A percentile compares a stretch with the other conserved stretches of the same genome.
These are phyloP conservation scores for Nannizziopsis arthrosporioides DNA, from an alignment of 2,329 filamentous ascomycete genomes.

Conservation along the genomic window DNA sequence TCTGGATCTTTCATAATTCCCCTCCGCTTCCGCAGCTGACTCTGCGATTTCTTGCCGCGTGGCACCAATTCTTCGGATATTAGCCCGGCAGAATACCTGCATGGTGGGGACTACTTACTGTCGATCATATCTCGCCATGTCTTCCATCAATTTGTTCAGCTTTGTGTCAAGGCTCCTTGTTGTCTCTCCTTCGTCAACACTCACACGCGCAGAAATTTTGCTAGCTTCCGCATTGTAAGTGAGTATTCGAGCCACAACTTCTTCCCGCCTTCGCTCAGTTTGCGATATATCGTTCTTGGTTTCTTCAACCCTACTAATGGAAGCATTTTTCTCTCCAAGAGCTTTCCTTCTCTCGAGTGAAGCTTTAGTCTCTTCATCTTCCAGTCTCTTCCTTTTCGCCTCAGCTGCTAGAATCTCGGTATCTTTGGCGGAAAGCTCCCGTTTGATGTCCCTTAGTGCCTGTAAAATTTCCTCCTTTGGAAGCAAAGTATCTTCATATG, in stretches of 20 bases:
- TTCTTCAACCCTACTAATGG: slow-evolving; percentile 42
- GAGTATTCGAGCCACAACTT: slow-evolving; percentile 39
- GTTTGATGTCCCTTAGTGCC: slow-evolving; percentile 27
- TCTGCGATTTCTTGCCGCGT: slow-evolving; percentile 53
- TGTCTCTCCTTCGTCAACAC: slow-evolving; percentile 55
- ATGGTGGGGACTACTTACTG: slow-evolving; percentile 27
- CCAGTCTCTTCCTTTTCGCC: slow-evolving; percentile 35
- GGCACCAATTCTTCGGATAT: slow-evolving; percentile 43
- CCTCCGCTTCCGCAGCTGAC: slow-evolving; percentile 28
- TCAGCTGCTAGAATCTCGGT: slow-evolving; percentile 26
- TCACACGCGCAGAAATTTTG: slow-evolving; percentile 46
- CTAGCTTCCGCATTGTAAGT: slow-evolving; percentile 47
- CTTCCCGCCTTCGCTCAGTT: slow-evolving; percentile 40
- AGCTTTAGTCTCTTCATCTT: slow-evolving; percentile 41
- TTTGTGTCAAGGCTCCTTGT: slow-evolving; percentile 40
- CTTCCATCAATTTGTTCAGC: slow-evolving; percentile 42
- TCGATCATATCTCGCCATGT: slow-evolving; percentile 47
- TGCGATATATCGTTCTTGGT: slow-evolving; percentile 37
- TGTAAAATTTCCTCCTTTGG: slow-evolving; percentile 36
- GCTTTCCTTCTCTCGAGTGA: slow-evolving; percentile 42
- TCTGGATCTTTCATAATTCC: slow-evolving; percentile 28
- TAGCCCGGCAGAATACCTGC: slow-evolving; percentile 14
- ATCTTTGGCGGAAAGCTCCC: slow-evolving; percentile 26
- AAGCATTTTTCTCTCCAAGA: slow-evolving; percentile 52
- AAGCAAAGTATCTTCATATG: slow-evolving; percentile 39